Evolutionary conservation across 148 eudicot species (phyloP).

Genomic region (Persicaria maculosa): DNA sequence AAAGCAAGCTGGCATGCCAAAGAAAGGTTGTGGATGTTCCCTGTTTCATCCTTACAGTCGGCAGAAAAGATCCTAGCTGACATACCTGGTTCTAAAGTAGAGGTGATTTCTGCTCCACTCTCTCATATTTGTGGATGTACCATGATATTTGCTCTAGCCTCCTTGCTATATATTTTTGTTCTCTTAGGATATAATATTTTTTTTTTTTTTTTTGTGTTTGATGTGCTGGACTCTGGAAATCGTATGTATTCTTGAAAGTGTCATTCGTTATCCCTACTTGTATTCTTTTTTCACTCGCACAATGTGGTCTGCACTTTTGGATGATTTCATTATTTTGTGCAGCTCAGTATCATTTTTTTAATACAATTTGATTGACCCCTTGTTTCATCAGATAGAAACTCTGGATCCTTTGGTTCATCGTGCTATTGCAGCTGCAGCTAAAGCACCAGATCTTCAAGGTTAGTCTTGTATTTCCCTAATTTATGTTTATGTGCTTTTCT

Average conservation of each 20-base stretch:
- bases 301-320: neutral
- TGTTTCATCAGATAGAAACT: slow-evolving; percentile 45
- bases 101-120: slow-evolving; percentile 36
- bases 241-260: neutral
- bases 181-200: neutral
- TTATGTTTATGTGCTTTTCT: neutral
- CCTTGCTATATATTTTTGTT: neutral
- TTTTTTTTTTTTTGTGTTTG: neutral
- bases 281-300: neutral
- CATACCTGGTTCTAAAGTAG: slow-evolving; percentile 42
- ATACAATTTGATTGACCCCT: slow-evolving; percentile 8
- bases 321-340: neutral
- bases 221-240: neutral
- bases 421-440: slow-evolving; percentile 69
- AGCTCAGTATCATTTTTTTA: neutral
- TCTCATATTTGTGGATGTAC: neutral
- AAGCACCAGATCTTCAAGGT: slow-evolving; percentile 84
- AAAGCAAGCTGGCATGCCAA: slow-evolving; percentile 83
- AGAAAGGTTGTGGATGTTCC: slow-evolving; percentile 98
- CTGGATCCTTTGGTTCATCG: slow-evolving; percentile 83
- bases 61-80: slow-evolving; percentile 68
- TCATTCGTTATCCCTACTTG: neutral
- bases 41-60: slow-evolving; percentile 51
- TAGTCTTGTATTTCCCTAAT: slow-evolving; percentile 16
- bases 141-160: neutral